A percentile compares a stretch with the other conserved stretches of the same genome.
phyloP scores from a whole-genome alignment of 2,329 filamentous ascomycete genomes.

The Ophiocordyceps camponoti-leonardi region DNA sequence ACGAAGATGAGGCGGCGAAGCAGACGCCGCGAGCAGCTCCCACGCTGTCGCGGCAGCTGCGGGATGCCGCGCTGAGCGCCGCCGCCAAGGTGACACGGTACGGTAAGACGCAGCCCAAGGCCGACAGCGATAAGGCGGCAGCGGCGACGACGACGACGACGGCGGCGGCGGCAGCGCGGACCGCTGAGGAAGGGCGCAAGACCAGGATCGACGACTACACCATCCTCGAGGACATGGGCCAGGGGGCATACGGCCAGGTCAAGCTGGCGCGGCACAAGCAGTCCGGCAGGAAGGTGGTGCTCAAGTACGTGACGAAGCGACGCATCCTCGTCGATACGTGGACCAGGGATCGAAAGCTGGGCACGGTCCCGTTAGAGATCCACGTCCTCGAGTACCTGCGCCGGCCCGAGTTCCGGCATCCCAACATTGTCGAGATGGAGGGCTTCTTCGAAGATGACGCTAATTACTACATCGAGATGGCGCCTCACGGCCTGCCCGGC shows the following conservation, averaged over 20 bases:
- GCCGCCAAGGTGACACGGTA: constrained; percentile 34
- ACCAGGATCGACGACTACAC: constrained; percentile 81
- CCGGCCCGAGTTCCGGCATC: constrained; percentile 48
- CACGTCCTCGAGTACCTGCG: constrained; percentile 90
- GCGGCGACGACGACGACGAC: constrained; percentile 14
- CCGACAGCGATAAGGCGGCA: constrained; percentile 13
- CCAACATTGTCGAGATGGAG: constrained; percentile 57
- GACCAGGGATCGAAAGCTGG: constrained; percentile 83
- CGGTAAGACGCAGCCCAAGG: constrained; percentile 11
- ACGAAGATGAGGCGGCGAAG: constrained; percentile 26
- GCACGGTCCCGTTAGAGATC: constrained; percentile 91
- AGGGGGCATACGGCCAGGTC: constrained; percentile 94
- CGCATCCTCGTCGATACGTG: constrained; percentile 96
- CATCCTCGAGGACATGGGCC: constrained; percentile 95
- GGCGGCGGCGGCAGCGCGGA: constrained; percentile 17
- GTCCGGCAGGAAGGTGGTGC: constrained; percentile 66
- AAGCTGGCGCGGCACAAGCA: constrained; percentile 82
- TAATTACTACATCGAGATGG: constrained; percentile 99
- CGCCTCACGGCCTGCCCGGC: constrained; percentile 81
- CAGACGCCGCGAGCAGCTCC: constrained; percentile 23
- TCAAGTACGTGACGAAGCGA: constrained; percentile 96
- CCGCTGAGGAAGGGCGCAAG: constrained; percentile 33
- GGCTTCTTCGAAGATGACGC: constrained; percentile 63
- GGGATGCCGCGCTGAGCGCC: constrained; percentile 36
- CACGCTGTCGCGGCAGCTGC: constrained; percentile 37